Evolutionary conservation across 1,139 yeast species (phyloP).

Genomic region (Magnusiomyces paraingens): DNA sequence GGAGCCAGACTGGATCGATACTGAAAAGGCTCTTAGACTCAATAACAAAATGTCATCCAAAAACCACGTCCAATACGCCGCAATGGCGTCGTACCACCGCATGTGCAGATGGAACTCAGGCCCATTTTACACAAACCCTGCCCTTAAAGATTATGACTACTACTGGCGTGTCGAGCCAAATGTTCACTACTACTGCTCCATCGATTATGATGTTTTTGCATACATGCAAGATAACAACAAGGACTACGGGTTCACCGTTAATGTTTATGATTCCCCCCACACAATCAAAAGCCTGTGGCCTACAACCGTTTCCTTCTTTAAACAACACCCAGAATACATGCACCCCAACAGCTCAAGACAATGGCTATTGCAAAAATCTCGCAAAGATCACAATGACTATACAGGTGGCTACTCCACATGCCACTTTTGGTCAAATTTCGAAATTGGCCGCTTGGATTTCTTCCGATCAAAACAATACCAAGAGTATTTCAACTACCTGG

Average conservation of each 20-base stretch:
- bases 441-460: conserved; percentile 73
- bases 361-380: conserved; percentile 22
- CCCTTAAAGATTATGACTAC: conserved; percentile 45
- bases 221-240: conserved; percentile 52
- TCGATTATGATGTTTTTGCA: conserved; percentile 64
- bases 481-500: conserved; percentile 58
- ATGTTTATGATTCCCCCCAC: conserved; percentile 58
- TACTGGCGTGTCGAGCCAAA: conserved; percentile 73
- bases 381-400: conserved; percentile 31
- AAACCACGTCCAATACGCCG: conserved; percentile 53
- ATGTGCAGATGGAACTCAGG: conserved; percentile 68
- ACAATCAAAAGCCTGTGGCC: conserved; percentile 52
- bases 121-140: conserved; percentile 52
- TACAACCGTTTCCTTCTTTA: conserved; percentile 37
- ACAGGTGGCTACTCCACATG: conserved; percentile 65
- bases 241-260: conserved; percentile 36
- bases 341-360: conserved; percentile 53
- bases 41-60: conserved; percentile 37
- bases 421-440: conserved; percentile 87
- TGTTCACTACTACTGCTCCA: conserved; percentile 52
- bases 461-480: conserved; percentile 60
- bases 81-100: conserved; percentile 52
- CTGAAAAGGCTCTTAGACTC: conserved; percentile 30
- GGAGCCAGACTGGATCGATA: conserved; percentile 50
- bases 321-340: conserved; percentile 48